Conservation (phyloP, 75 land plant genomes). For the Selaginella tamariscina region DNA sequence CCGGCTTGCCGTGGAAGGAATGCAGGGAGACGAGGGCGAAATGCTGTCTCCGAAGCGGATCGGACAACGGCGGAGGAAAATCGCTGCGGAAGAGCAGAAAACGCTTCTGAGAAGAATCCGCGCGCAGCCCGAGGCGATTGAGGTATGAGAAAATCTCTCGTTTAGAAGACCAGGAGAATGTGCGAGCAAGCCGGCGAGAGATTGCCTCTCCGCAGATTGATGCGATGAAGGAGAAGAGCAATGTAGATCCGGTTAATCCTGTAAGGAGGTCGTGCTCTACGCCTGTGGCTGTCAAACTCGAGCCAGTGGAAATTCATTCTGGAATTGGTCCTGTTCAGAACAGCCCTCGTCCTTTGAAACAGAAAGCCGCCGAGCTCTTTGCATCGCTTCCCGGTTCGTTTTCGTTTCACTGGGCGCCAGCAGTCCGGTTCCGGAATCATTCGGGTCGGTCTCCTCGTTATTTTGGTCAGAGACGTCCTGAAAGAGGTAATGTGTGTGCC, state of each 20-base stretch:
- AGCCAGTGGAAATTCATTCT: not conserved
- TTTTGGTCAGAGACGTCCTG: not conserved
- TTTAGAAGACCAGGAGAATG: not conserved
- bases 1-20: not conserved
- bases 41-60: too few relatives aligned
- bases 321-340: not conserved
- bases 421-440: too few relatives aligned
- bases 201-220: not conserved
- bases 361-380: not conserved
- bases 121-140: not conserved
- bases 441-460: not conserved
- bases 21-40: too few relatives aligned
- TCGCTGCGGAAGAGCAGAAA: too few relatives aligned
- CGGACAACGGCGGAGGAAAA: too few relatives aligned
- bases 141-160: not conserved
- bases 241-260: not conserved
- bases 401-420: not conserved
- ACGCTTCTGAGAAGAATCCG: not conserved
- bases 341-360: not conserved
- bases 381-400: not conserved
- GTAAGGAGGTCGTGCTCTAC: not conserved
- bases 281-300: not conserved
- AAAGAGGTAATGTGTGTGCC: not conserved
- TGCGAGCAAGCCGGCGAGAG: not conserved
- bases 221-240: not conserved